Base-by-base conservation (phyloP, 2,329 filamentous ascomycete species). In the Ceratocystis destructans region DNA sequence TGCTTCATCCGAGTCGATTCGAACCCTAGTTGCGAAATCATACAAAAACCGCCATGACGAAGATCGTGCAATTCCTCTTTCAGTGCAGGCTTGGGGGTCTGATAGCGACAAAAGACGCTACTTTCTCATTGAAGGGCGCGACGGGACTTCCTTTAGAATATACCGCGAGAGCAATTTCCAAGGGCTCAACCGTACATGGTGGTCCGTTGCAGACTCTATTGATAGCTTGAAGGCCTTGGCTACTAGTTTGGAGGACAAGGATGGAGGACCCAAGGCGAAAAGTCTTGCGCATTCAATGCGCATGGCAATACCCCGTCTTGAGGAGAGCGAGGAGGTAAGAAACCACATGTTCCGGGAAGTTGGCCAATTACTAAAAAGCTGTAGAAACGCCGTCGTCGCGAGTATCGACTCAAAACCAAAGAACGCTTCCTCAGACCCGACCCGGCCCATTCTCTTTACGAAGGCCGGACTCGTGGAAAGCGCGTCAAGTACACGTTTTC, bases 401-500 rank as follows among this genome's bases (percentile, higher is more conserved):
- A 99, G 72, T 97, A 99, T 72, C 87, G 94, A 17, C 84, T 90
- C 73, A 82, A 85, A 71, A 89, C 90, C 69, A 93, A 93, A 73
- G 89, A 93, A 69, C 87, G 89, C 68, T 97, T 97, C 76, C 83
- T 88, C 70, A 85, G 91, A 4, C 90, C 91, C 5, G 92, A 96
- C 71, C 87, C 88, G 8, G 91, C 91, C 3, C 95, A 93, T 73
- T 96, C 92, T 0, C 80, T 96, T 67, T 99, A 99, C 74, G 94
- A 99, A 77, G 94, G 94, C 62, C 89, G 94, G 64, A 99, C 95
- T 4, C 86, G 94, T 68, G 94, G 94, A 66, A 97, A 99, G 79
- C 88, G 93, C 69, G 88, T 96, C 77, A 95, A 92, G 75, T 99
- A 99, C 73, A 99, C 90, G 0, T 99, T 89, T 73, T 95, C 91